Evolutionary conservation across 2,329 filamentous ascomycete species (phyloP), one percentile per base, ranked within the genome.

Genomic region (Aureobasidium sp.): DNA sequence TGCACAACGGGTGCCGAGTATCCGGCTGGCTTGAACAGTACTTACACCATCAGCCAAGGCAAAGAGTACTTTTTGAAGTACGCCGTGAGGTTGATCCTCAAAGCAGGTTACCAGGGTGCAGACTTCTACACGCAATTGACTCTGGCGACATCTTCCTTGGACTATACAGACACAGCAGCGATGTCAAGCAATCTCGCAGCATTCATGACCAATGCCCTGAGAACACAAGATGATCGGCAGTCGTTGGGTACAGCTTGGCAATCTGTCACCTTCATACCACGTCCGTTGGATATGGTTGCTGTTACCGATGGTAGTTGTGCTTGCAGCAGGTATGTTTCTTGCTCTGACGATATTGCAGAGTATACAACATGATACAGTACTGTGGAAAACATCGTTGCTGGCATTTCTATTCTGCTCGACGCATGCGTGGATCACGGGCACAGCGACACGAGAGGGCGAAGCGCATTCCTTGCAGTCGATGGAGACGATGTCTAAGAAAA

Each of bases 1-100:
- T 51, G 27, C 14, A 25, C 12, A 6, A 14, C 29, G 14, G 3
- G 4, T 17, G 48, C 19, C 16, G 27, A 41, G 6, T 40, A 41
- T 16, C 48, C 35, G 22, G 27, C 17, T n/a, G 27, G 4, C 0
- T 16, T 51, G 1, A 51, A 41, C 37, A 34, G 32, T 5, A 51
- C 48, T 14, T 51, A 41, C 37, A 51, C 48, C 35, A 51, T 51
- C 48, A 51, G 48, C 29, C 27, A 40, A 32, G 27, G 48, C 24
- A 51, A 51, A 34, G 48, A 51, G 21, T 51, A 51, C 29, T 51
- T 51, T 25, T n/a, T 51, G 14, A 51, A 41, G 29, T 51, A 51
- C 4, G 48, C 48, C 1, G 35, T 41, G 5, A 30, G 27, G n/a
- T n/a, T 51, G 14, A 41, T 51, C 14, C 37, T 51, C 35, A 51